Percentiles rank a stretch among this genome's conserved stretches.
phyloP scores from a whole-genome alignment of 2,329 filamentous ascomycete genomes.

The Trichophyton schoenleinii region DNA sequence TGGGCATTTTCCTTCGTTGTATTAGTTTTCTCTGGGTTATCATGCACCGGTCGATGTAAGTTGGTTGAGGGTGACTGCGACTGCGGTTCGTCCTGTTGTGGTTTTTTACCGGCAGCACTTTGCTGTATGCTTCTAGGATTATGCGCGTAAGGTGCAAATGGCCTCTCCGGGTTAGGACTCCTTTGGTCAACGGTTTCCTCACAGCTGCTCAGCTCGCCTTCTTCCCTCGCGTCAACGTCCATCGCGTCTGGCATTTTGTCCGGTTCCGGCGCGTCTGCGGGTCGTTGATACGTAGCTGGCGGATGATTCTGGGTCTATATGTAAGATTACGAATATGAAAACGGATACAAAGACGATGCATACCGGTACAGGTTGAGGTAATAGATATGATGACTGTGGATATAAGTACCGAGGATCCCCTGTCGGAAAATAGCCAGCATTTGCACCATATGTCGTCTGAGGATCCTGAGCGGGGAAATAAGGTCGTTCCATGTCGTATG shows the following conservation, averaged over 20 bases:
- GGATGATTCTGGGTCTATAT: neutral
- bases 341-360: neutral
- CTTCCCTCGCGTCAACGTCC: constrained; percentile 45
- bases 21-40: neutral
- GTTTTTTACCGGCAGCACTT: neutral
- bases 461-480: neutral
- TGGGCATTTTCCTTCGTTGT: neutral
- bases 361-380: neutral
- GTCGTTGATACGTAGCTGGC: neutral
- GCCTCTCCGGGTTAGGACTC: constrained; percentile 1
- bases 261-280: neutral
- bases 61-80: neutral
- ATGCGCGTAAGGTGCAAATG: neutral
- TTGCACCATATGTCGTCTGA: neutral
- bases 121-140: neutral
- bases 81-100: neutral
- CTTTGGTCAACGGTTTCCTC: constrained; percentile 26
- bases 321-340: neutral
- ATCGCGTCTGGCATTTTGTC: constrained; percentile 14
- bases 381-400: neutral
- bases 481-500: neutral
- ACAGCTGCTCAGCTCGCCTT: constrained; percentile 65
- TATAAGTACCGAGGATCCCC: neutral
- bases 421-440: neutral
- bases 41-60: neutral